These are phyloP conservation scores for Cryptococcus depauperatus DNA, from an alignment of 1,284 basidiomycete species.

Conservation along the genomic window DNA sequence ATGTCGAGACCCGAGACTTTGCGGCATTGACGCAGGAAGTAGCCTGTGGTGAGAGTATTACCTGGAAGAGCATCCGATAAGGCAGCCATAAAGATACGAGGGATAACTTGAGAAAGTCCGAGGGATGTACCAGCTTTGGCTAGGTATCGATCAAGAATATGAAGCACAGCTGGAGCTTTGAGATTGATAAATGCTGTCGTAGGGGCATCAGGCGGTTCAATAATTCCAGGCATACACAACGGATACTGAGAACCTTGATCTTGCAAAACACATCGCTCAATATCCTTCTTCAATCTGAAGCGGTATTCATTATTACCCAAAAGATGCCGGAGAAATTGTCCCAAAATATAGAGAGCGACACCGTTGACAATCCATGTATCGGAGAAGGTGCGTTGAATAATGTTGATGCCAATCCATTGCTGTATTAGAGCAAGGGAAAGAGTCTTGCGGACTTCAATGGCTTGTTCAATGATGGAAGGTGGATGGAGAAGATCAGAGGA, in stretches of 20 bases:
- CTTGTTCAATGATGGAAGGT: conserved; percentile 85
- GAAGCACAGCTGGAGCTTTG: conserved; percentile 88
- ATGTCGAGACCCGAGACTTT: conserved; percentile 90
- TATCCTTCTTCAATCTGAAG: conserved; percentile 91
- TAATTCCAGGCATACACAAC: conserved; percentile 74
- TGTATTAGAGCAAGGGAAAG: conserved; percentile 82
- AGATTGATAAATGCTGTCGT: conserved; percentile 83
- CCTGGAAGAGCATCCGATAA: conserved; percentile 82
- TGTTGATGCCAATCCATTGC: conserved; percentile 97
- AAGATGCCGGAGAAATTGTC: conserved; percentile 75
- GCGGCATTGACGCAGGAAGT: conserved; percentile 83
- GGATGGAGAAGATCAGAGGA: conserved; percentile 80
- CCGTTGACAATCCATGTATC: conserved; percentile 96
- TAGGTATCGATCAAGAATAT: conserved; percentile 88
- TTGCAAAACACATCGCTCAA: conserved; percentile 81
- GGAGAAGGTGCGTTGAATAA: conserved; percentile 87
- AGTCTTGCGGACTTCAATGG: conserved; percentile 78
- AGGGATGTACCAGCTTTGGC: conserved; percentile 92
- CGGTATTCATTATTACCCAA: conserved; percentile 97
- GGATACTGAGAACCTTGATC: conserved; percentile 88
- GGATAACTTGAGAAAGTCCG: conserved; percentile 87
- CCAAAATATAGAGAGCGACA: conserved; percentile 80
- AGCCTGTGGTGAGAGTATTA: conserved; percentile 79
- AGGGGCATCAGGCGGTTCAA: conserved; percentile 72
- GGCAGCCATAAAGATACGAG: conserved; percentile 88